phyloP scores from a whole-genome alignment of 495 filamentous ascomycete species.

The Penicillium turbatum region DNA sequence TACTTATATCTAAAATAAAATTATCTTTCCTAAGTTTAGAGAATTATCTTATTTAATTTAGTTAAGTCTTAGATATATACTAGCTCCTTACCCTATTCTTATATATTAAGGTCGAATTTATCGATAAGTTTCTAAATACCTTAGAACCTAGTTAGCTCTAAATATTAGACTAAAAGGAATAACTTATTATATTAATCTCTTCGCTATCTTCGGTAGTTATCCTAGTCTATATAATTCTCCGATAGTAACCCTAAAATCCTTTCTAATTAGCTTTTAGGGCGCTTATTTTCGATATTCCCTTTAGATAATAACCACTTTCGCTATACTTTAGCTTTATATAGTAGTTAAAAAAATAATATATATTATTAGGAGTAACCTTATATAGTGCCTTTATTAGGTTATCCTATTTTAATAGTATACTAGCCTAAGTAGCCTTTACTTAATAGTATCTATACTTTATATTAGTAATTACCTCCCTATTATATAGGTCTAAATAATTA shows the following conservation, averaged over 20 bases:
- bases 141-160: conserved; percentile 3
- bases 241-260: conserved; percentile 22
- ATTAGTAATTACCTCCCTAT: not conserved
- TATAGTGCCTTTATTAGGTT: conserved; percentile 11
- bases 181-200: conserved; percentile 23
- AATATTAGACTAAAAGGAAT: not conserved
- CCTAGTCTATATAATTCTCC: conserved; percentile 14
- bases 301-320: conserved; percentile 10
- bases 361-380: conserved; percentile 9
- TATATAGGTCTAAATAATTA: conserved; percentile 1
- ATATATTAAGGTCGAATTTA: conserved; percentile 16
- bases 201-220: conserved; percentile 21
- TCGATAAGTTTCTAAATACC: conserved; percentile 16
- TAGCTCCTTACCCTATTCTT: conserved; percentile 17
- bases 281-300: conserved; percentile 16
- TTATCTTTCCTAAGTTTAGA: conserved; percentile 20
- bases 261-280: conserved; percentile 20
- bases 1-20: conserved; percentile 23
- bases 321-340: conserved; percentile 15
- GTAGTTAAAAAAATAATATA: conserved; percentile 20
- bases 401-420: conserved; percentile 11
- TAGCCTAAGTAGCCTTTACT: conserved; percentile 10
- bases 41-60: conserved; percentile 21
- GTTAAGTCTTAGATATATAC: conserved; percentile 25
- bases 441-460: conserved; percentile 5